Percentiles rank a stretch among this genome's conserved stretches.
These are phyloP conservation scores for Solanum lignicaule DNA, from an alignment of 257 asterid genomes.

Conservation along the genomic window DNA sequence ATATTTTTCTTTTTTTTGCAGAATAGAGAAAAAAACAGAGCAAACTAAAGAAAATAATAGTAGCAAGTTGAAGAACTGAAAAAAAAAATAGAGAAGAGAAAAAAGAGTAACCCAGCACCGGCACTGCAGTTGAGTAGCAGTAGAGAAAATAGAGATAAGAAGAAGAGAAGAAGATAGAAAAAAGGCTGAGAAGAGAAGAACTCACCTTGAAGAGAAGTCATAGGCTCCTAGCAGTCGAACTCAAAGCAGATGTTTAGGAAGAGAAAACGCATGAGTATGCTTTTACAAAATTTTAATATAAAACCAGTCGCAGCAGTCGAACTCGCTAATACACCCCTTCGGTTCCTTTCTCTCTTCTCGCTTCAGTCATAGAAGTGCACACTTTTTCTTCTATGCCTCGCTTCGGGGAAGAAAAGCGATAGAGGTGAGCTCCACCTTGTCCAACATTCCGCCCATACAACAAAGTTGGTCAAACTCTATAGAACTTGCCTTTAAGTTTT, in stretches of 20 bases:
- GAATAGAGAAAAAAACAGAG: neutral
- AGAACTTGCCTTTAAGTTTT: neutral
- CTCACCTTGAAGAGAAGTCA: neutral
- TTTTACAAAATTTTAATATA: too few relatives aligned
- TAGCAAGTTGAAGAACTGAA: neutral
- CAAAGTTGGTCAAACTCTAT: neutral
- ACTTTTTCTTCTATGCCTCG: neutral
- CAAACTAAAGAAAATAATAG: neutral
- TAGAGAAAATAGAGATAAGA: neutral
- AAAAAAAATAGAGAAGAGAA: neutral
- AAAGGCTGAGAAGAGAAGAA: neutral
- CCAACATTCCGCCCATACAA: neutral
- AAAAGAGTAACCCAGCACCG: neutral
- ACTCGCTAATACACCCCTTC: neutral
- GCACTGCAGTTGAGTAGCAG: neutral
- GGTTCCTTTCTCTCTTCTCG: neutral
- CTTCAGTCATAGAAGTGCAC: neutral
- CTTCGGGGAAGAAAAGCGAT: neutral
- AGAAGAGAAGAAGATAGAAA: neutral
- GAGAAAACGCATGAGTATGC: neutral
- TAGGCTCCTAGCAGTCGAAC: neutral
- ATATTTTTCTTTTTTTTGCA: too few relatives aligned
- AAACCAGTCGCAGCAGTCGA: neutral
- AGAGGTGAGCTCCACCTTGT: neutral
- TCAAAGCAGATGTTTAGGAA: neutral